Conservation (phyloP, 306 rosid species). For the Cicer judaicum region DNA sequence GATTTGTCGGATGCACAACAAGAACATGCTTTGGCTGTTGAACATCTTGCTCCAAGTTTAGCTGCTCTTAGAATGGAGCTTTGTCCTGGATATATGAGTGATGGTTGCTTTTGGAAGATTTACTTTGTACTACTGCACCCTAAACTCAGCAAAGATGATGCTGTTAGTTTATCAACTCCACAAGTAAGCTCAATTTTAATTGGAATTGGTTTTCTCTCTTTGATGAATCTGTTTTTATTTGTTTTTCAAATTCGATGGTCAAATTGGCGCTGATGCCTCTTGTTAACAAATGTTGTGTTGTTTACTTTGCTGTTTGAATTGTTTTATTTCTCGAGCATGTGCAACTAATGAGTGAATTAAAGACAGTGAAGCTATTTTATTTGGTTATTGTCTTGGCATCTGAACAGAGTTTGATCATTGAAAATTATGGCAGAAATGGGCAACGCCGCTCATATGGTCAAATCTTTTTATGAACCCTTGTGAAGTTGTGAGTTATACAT, state of each 20-base stretch:
- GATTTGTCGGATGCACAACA: constrained; percentile 87
- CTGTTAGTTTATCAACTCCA: constrained; percentile 71
- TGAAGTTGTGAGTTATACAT: background rate
- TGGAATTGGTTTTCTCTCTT: constrained; percentile 1
- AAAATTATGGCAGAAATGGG: background rate
- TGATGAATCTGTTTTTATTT: constrained; percentile 3
- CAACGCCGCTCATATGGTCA: background rate
- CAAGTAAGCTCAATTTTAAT: constrained; percentile 59
- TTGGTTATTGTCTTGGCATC: background rate
- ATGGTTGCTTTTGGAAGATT: constrained; percentile 79
- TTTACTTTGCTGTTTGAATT: background rate
- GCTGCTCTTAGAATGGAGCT: constrained; percentile 86
- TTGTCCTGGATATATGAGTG: constrained; percentile 87
- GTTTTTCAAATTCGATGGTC: background rate
- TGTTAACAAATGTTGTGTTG: background rate
- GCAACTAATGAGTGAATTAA: constrained; percentile 14
- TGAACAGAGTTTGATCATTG: constrained; percentile 14
- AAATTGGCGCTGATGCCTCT: background rate
- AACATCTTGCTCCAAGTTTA: constrained; percentile 70
- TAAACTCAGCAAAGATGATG: constrained; percentile 65
- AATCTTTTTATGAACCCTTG: background rate
- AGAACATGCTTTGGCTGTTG: constrained; percentile 88
- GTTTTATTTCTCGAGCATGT: constrained; percentile 4
- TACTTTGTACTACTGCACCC: constrained; percentile 86
- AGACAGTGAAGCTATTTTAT: constrained; percentile 15